phyloP scores from a whole-genome alignment of 176 grass and related monocot species.

The Triticum dicoccoides region DNA sequence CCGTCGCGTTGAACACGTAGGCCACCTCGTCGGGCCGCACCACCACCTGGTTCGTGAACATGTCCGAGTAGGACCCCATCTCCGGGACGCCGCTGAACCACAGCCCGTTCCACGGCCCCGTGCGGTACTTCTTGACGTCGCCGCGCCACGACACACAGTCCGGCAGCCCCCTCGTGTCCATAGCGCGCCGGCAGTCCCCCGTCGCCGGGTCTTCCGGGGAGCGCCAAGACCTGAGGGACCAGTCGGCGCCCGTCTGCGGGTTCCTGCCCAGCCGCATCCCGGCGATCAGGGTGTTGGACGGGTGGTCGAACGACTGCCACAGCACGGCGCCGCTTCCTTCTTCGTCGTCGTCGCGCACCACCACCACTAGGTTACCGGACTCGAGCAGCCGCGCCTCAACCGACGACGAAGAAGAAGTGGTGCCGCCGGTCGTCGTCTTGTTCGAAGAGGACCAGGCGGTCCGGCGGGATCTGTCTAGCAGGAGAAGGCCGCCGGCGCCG shows the following conservation, averaged over 20 bases:
- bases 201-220: slow-evolving; percentile 30
- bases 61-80: slow-evolving; percentile 42
- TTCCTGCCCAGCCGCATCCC: slow-evolving; percentile 45
- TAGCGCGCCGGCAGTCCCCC: slow-evolving; percentile 7
- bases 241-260: slow-evolving; percentile 35
- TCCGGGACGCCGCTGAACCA: slow-evolving; percentile 59
- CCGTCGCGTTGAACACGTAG: slow-evolving; percentile 8
- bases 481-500: neutral
- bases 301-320: slow-evolving; percentile 64
- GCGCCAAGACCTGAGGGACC: slow-evolving; percentile 32
- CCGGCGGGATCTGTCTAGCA: slow-evolving; percentile 3
- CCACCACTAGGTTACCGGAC: slow-evolving; percentile 41
- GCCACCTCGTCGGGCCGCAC: slow-evolving; percentile 28
- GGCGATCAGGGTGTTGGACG: slow-evolving; percentile 44
- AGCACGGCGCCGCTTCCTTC: neutral
- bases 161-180: slow-evolving; percentile 37
- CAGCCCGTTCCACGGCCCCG: slow-evolving; percentile 38
- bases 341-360: neutral
- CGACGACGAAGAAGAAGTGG: no score
- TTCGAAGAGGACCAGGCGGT: slow-evolving; percentile 14
- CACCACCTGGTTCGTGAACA: slow-evolving; percentile 24
- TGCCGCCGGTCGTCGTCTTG: neutral
- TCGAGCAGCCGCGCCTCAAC: neutral
- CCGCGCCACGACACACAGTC: slow-evolving; percentile 28
- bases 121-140: neutral